Conservation (phyloP, 345 rosid genomes). For the Microthlaspi erraticum region DNA sequence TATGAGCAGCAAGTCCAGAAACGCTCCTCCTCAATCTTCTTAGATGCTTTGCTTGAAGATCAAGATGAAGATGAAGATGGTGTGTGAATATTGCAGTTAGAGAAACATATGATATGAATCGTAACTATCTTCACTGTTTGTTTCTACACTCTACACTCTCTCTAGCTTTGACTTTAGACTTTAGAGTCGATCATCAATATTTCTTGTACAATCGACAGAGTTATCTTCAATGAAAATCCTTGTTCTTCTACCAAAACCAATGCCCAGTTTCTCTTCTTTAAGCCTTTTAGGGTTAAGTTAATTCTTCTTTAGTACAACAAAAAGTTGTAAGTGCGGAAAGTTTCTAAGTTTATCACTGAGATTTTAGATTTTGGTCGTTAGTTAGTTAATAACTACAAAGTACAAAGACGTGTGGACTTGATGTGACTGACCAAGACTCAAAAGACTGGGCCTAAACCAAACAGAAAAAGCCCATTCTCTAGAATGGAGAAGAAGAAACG, state of each 20-base stretch:
- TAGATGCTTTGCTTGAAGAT: conserved; percentile 16
- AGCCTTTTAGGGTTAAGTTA: too few relatives aligned
- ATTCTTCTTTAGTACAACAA: not conserved
- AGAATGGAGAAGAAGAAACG: conserved; percentile 31
- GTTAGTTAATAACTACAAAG: too few relatives aligned
- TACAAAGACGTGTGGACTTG: not conserved
- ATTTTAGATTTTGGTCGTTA: not conserved
- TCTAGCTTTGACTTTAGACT: conserved; percentile 9
- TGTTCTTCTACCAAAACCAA: not conserved
- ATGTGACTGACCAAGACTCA: not conserved
- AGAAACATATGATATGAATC: not conserved
- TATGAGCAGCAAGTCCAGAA: conserved; percentile 61
- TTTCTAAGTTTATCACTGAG: not conserved
- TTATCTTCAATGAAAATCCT: conserved; percentile 2
- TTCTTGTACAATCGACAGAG: not conserved
- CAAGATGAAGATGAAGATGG: too few relatives aligned
- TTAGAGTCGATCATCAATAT: not conserved
- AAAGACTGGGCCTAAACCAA: conserved; percentile 9
- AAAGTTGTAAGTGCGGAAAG: not conserved
- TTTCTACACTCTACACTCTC: not conserved
- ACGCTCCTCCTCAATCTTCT: conserved; percentile 10
- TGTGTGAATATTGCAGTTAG: conserved; percentile 6
- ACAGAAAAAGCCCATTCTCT: conserved; percentile 16
- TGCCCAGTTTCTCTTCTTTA: not conserved
- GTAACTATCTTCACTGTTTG: not conserved